A percentile compares a stretch with the other conserved stretches of the same genome.
These are phyloP conservation scores for Takakia lepidozioides DNA, from an alignment of 225 moss, liverwort and hornwort species.

Conservation along the genomic window DNA sequence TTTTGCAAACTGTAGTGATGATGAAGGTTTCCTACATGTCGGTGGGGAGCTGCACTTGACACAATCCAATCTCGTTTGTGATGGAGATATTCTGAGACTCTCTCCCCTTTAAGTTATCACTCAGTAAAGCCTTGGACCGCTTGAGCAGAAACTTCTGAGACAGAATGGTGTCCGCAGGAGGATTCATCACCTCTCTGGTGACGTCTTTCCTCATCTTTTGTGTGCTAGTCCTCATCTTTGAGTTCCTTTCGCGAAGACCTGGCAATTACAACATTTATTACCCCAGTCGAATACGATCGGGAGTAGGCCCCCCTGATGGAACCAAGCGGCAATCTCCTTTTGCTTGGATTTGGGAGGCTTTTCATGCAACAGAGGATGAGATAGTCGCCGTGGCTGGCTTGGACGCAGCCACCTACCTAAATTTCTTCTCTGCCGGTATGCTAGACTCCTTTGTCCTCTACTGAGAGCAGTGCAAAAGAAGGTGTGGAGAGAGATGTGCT, in stretches of 20 bases:
- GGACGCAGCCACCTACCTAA: constrained; percentile 55
- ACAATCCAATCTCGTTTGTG: too few relatives aligned
- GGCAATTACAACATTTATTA: constrained; percentile 37
- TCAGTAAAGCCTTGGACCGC: too few relatives aligned
- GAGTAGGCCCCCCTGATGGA: constrained; percentile 19
- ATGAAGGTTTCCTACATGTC: too few relatives aligned
- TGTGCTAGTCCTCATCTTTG: constrained; percentile 24
- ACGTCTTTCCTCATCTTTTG: constrained; percentile 53
- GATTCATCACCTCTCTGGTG: constrained; percentile 51
- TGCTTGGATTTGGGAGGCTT: constrained; percentile 32
- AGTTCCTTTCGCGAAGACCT: constrained; percentile 33
- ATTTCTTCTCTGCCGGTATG: constrained; percentile 46
- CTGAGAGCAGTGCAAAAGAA: too few relatives aligned
- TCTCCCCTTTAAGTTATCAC: too few relatives aligned
- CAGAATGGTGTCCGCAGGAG: constrained; percentile 41
- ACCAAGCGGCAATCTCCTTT: constrained; percentile 23
- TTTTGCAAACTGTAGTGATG: too few relatives aligned
- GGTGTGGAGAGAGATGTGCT: too few relatives aligned
- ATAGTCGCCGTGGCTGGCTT: constrained; percentile 36
- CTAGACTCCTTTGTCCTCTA: too few relatives aligned
- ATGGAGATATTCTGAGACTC: too few relatives aligned
- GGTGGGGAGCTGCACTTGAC: too few relatives aligned
- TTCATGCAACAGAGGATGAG: constrained; percentile 35
- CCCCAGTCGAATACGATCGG: constrained; percentile 29
- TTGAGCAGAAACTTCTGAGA: too few relatives aligned